A percentile compares a stretch with the other conserved stretches of the same genome.
phyloP scores from a whole-genome alignment of 805 yeast species.

The Zygoascus biomembranicola region DNA sequence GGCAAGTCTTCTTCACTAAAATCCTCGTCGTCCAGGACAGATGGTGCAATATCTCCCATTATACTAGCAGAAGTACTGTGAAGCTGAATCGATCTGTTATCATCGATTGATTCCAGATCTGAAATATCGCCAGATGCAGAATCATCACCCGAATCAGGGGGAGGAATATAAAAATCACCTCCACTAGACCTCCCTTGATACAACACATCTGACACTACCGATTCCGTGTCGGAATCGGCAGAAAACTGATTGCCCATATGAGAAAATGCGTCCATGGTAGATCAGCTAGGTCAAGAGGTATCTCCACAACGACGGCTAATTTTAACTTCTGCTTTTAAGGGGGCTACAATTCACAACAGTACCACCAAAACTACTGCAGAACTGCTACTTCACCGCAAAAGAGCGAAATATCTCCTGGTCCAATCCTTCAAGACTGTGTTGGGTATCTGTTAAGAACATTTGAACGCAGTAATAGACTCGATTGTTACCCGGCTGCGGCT shows the following conservation, averaged over 20 bases:
- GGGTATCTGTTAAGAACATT: too few species aligned
- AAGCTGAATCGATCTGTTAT: neutral
- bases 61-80: neutral
- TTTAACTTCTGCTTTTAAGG: too few species aligned
- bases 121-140: neutral
- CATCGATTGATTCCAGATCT: neutral
- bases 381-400: too few species aligned
- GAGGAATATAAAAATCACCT: neutral
- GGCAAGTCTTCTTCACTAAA: constrained; percentile 24
- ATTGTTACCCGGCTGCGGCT: too few species aligned
- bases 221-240: constrained; percentile 18
- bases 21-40: constrained; percentile 10
- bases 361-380: too few species aligned
- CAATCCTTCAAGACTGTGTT: too few species aligned
- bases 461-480: too few species aligned
- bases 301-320: too few species aligned
- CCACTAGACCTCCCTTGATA: constrained; percentile 17
- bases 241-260: neutral
- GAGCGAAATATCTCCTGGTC: too few species aligned
- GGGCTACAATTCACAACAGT: too few species aligned
- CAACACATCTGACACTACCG: constrained; percentile 23
- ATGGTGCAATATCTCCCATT: neutral
- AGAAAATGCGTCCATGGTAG: neutral
- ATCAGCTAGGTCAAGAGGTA: too few species aligned
- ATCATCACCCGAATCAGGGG: neutral